Percentiles rank a stretch among this genome's conserved stretches.
Evolutionary conservation across 768 basidiomycete species (phyloP).

Genomic region (Termitomyces sp.): DNA sequence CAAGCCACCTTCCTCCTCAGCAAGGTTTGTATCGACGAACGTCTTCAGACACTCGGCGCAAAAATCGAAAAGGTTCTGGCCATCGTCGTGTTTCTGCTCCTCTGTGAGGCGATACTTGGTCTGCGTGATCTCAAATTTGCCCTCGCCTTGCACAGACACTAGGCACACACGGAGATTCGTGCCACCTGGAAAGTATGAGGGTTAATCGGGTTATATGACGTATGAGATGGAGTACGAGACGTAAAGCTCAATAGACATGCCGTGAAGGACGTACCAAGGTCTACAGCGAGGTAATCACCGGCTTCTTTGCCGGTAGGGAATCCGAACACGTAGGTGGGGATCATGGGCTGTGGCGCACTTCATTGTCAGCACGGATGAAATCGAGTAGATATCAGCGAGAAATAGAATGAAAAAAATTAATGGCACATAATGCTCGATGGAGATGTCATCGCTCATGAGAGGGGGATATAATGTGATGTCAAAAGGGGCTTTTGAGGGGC

Average conservation of each 20-base stretch:
- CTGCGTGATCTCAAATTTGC: constrained; percentile 97
- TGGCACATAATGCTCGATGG: background rate
- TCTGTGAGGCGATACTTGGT: constrained; percentile 96
- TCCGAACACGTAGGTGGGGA: constrained; percentile 94
- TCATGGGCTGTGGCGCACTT: constrained; percentile 67
- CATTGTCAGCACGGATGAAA: constrained; percentile 4
- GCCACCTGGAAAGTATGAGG: constrained; percentile 51
- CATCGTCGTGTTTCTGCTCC: constrained; percentile 98
- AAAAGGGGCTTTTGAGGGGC: background rate
- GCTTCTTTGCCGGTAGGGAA: constrained; percentile 90
- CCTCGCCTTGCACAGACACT: constrained; percentile 85
- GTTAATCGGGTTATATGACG: background rate
- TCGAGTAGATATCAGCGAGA: background rate
- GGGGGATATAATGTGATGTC: background rate
- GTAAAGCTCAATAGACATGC: background rate
- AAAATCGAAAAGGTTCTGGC: constrained; percentile 93
- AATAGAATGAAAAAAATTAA: background rate
- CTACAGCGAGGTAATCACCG: constrained; percentile 88
- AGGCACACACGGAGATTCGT: constrained; percentile 99
- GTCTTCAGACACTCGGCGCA: constrained; percentile 91
- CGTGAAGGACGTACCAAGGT: constrained; percentile 57
- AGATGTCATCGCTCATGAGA: background rate
- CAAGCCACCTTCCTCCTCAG: constrained; percentile 43
- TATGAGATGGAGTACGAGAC: background rate
- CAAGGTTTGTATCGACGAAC: constrained; percentile 77